Conservation (phyloP, 78 protist species). For the Speleostelium caveatum region DNA sequence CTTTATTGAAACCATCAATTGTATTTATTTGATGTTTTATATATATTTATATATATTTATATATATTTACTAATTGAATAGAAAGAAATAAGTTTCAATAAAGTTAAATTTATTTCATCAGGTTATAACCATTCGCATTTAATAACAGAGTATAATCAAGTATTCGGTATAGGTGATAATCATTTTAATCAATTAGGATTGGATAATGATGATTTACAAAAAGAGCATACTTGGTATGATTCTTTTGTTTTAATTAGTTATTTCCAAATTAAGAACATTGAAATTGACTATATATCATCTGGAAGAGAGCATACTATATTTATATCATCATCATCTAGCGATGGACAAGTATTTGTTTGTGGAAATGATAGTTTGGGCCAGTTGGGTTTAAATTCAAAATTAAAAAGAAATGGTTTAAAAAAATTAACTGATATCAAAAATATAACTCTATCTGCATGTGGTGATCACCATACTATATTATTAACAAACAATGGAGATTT, state of each 20-base stretch:
- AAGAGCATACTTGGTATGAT: not conserved
- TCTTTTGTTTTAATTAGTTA: not conserved
- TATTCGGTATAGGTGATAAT: conserved; percentile 13
- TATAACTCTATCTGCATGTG: not conserved
- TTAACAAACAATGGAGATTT: conserved; percentile 14
- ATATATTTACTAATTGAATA: too few species aligned
- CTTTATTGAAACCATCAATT: too few species aligned
- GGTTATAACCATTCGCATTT: conserved; percentile 23
- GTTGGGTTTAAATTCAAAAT: not conserved
- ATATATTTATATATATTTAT: too few species aligned
- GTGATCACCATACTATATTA: not conserved
- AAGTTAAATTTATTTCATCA: not conserved
- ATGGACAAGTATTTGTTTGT: conserved; percentile 3
- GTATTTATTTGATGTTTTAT: too few species aligned
- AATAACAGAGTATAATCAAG: not conserved
- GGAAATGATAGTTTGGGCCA: conserved; percentile 26
- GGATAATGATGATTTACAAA: not conserved
- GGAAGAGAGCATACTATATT: conserved; percentile 14
- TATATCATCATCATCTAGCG: too few species aligned
- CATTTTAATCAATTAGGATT: conserved; percentile 34
- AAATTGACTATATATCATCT: not conserved
- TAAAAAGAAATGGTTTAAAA: not conserved
- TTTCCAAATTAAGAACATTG: not conserved
- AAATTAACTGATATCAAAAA: not conserved
- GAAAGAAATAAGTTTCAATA: too few species aligned